Percentiles rank a stretch among this genome's conserved stretches.
Conservation (phyloP, 164 flowering plant species). For the Euptelea pleiosperma region DNA sequence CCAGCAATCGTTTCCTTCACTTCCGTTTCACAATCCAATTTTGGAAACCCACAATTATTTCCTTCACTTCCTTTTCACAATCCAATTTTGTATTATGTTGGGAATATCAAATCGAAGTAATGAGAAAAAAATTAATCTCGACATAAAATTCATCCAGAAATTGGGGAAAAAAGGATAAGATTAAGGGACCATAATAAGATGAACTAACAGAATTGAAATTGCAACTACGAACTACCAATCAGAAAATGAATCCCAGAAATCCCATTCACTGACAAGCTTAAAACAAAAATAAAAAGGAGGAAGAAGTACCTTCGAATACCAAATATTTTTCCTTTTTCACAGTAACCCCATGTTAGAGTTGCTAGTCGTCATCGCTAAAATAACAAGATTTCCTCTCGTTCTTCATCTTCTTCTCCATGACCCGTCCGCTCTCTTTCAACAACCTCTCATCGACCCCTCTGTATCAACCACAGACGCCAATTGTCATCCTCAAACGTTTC, state of each 20-base stretch:
- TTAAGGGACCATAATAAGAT: too few species aligned
- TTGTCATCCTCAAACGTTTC: constrained; percentile 58
- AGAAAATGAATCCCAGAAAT: too few species aligned
- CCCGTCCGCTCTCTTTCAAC: constrained; percentile 17
- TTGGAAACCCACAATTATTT: too few species aligned
- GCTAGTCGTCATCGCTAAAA: constrained; percentile 85
- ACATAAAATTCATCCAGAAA: not conserved
- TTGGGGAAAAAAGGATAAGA: too few species aligned
- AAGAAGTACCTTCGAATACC: not conserved
- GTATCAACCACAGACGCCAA: constrained; percentile 84
- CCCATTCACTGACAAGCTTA: not conserved
- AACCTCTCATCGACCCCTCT: constrained; percentile 62
- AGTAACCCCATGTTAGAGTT: constrained; percentile 8
- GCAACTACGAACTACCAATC: too few species aligned
- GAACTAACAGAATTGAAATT: too few species aligned
- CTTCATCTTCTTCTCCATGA: constrained; percentile 33
- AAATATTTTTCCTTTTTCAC: not conserved
- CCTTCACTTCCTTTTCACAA: too few species aligned
- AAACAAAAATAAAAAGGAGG: not conserved
- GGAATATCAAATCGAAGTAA: too few species aligned
- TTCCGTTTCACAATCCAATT: too few species aligned
- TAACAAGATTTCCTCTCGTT: constrained; percentile 56
- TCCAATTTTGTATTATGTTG: too few species aligned
- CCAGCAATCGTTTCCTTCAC: too few species aligned
- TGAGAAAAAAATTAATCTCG: too few species aligned